These are phyloP conservation scores for Botrytis byssoidea DNA, from an alignment of 2,329 filamentous ascomycete genomes.

Conservation along the genomic window DNA sequence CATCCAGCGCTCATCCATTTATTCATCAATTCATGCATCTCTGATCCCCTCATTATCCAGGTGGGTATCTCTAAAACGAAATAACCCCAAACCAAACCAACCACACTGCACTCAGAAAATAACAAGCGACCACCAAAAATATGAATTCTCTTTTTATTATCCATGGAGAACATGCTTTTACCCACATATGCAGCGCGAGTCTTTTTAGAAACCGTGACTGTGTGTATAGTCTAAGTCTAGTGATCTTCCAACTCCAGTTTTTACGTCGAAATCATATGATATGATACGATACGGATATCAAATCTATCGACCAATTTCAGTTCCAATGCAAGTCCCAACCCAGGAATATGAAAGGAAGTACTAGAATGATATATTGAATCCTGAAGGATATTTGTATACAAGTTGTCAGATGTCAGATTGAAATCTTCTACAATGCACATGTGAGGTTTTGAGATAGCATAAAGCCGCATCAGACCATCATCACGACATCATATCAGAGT, in stretches of 20 bases:
- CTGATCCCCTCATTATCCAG: neutral
- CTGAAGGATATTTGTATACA: neutral
- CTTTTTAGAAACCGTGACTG: neutral
- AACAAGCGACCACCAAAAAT: neutral
- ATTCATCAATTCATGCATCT: neutral
- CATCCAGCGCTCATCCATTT: neutral
- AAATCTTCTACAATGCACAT: neutral
- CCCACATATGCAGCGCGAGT: neutral
- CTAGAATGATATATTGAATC: neutral
- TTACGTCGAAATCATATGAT: neutral
- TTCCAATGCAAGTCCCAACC: neutral
- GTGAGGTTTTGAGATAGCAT: neutral
- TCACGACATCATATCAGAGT: neutral
- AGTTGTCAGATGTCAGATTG: neutral
- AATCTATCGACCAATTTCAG: neutral
- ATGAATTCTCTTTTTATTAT: neutral
- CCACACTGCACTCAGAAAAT: neutral
- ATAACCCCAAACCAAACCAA: neutral
- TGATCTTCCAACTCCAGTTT: neutral
- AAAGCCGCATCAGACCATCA: neutral
- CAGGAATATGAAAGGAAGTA: neutral
- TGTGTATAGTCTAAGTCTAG: neutral
- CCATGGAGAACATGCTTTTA: neutral
- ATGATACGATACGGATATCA: neutral
- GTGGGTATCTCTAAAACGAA: neutral